phyloP scores from a whole-genome alignment of 495 filamentous ascomycete species.

The Glutinoglossum americanum region DNA sequence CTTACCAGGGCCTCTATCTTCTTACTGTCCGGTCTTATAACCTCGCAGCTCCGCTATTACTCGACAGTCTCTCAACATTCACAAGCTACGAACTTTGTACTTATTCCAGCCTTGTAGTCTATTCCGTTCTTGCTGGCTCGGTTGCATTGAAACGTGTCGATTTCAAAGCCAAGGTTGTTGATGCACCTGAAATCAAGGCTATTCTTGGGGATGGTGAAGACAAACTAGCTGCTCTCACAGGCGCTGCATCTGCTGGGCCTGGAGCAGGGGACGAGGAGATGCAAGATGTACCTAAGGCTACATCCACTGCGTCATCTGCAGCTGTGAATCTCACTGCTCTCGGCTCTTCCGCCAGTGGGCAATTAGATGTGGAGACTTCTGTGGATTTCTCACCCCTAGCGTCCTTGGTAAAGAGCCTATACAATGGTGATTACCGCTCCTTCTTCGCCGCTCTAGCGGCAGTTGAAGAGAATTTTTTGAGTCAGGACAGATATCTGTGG shows the following conservation, averaged over 20 bases:
- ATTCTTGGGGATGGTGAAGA: slow-evolving; percentile 81
- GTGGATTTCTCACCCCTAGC: slow-evolving; percentile 70
- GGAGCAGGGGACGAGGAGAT: slow-evolving; percentile 62
- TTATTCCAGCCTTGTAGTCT: slow-evolving; percentile 83
- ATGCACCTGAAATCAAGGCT: slow-evolving; percentile 93
- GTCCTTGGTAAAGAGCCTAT: slow-evolving; percentile 71
- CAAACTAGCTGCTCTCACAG: slow-evolving; percentile 55
- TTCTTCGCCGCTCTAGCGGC: slow-evolving; percentile 83
- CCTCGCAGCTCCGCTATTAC: slow-evolving; percentile 73
- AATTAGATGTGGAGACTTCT: slow-evolving; percentile 49
- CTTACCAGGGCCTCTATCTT: slow-evolving; percentile 85
- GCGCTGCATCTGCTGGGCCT: slow-evolving; percentile 55
- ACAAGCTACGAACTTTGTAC: slow-evolving; percentile 95
- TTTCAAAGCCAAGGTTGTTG: slow-evolving; percentile 96
- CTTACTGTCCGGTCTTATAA: slow-evolving; percentile 80
- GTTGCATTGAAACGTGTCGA: slow-evolving; percentile 89
- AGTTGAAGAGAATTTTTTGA: slow-evolving; percentile 85
- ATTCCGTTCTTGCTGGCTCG: slow-evolving; percentile 85
- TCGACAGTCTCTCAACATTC: slow-evolving; percentile 95
- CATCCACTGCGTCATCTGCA: slow-evolving; percentile 17
- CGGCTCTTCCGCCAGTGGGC: slow-evolving; percentile 39
- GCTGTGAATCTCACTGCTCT: slow-evolving; percentile 70
- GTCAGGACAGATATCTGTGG: slow-evolving; percentile 76
- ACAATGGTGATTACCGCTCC: slow-evolving; percentile 75
- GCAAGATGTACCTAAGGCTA: slow-evolving; percentile 26